Conservation (phyloP, 208 protist species). For the Porcisia hertigi region DNA sequence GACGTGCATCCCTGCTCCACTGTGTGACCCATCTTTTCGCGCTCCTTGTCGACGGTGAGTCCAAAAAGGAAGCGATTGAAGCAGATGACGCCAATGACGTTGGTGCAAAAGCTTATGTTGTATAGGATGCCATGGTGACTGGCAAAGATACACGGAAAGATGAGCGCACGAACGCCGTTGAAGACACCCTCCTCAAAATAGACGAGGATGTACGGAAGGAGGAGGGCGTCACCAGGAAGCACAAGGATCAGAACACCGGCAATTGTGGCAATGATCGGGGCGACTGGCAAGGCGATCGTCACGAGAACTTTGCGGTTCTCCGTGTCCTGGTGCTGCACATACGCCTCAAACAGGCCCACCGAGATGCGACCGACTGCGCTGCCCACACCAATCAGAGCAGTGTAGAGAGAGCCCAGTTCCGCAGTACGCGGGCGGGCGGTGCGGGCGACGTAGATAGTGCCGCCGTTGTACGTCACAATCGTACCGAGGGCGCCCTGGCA, state of each 20-base stretch:
- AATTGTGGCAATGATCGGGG: conserved; percentile 53
- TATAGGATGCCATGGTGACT: conserved; percentile 58
- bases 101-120: conserved; percentile 66
- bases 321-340: conserved; percentile 55
- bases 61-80: conserved; percentile 78
- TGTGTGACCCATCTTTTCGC: conserved; percentile 43
- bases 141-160: conserved; percentile 62
- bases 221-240: conserved; percentile 53
- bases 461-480: conserved; percentile 67
- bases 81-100: conserved; percentile 58
- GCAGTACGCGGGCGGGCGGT: conserved; percentile 43
- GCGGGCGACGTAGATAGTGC: conserved; percentile 65
- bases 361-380: conserved; percentile 56
- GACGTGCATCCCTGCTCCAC: conserved; percentile 38
- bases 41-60: conserved; percentile 50
- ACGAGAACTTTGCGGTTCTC: conserved; percentile 52
- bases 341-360: conserved; percentile 70
- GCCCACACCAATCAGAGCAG: conserved; percentile 63
- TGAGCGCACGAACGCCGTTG: conserved; percentile 54
- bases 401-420: conserved; percentile 57
- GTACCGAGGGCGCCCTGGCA: conserved; percentile 55
- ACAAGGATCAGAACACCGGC: conserved; percentile 61
- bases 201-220: conserved; percentile 68
- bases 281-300: conserved; percentile 47
- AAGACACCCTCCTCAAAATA: conserved; percentile 75